A percentile compares a stretch with the other conserved stretches of the same genome.
Evolutionary conservation across 2,329 filamentous ascomycete genomes (phyloP).

Genomic region (Colletotrichum musae): DNA sequence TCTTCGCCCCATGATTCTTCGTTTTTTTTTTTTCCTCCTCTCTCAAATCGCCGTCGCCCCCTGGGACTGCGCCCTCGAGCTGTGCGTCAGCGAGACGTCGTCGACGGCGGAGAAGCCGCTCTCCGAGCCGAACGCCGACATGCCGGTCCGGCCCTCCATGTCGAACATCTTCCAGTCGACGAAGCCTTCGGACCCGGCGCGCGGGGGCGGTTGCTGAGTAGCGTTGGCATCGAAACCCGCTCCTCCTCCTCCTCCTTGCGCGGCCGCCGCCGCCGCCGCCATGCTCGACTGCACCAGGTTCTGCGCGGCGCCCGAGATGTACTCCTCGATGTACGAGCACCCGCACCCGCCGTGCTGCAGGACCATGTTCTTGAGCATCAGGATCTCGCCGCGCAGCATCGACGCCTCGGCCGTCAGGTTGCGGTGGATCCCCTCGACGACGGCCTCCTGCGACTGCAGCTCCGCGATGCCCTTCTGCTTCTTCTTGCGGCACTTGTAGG

Average conservation of each 20-base stretch:
- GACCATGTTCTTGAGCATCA: slow-evolving; percentile 41
- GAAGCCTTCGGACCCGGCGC: not conserved
- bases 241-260: not conserved
- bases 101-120: slow-evolving; percentile 25
- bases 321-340: slow-evolving; percentile 38
- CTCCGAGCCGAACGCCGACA: slow-evolving; percentile 1
- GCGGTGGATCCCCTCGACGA: slow-evolving; percentile 42
- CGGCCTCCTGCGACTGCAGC: slow-evolving; percentile 38
- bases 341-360: slow-evolving; percentile 39
- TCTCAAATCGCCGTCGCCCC: not conserved
- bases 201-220: not conserved
- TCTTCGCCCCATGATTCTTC: not conserved
- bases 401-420: slow-evolving; percentile 32
- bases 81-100: slow-evolving; percentile 9
- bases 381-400: slow-evolving; percentile 31
- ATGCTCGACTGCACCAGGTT: slow-evolving; percentile 31
- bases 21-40: too few species aligned
- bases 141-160: not conserved
- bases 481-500: slow-evolving; percentile 41
- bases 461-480: slow-evolving; percentile 40
- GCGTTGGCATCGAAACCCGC: not conserved
- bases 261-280: not conserved
- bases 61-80: slow-evolving; percentile 20
- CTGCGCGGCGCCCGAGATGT: slow-evolving; percentile 36
- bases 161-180: slow-evolving; percentile 33